These are phyloP conservation scores for Thielaviopsis euricoi DNA, from an alignment of 2,329 filamentous ascomycete genomes.

Conservation along the genomic window DNA sequence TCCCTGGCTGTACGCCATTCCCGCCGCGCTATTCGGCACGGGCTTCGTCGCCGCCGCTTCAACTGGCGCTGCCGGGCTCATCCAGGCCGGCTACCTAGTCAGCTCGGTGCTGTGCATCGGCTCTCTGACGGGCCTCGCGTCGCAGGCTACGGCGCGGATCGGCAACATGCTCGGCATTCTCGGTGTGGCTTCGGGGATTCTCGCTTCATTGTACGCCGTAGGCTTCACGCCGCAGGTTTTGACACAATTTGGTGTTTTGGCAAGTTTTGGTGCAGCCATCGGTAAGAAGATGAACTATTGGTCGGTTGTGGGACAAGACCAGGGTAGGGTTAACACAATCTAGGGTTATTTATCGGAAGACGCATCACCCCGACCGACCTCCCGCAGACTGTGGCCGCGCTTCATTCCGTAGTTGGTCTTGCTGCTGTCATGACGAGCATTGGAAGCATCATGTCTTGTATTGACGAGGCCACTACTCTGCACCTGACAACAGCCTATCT, in stretches of 20 bases:
- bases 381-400: constrained; percentile 73
- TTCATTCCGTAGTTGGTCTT: constrained; percentile 80
- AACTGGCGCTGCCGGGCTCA: constrained; percentile 67
- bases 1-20: constrained; percentile 70
- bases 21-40: constrained; percentile 60
- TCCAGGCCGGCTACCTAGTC: constrained; percentile 75
- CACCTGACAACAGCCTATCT: constrained; percentile 78
- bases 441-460: constrained; percentile 64
- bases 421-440: constrained; percentile 80
- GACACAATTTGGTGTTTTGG: constrained; percentile 63
- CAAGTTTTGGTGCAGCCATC: constrained; percentile 50
- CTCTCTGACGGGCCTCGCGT: constrained; percentile 66
- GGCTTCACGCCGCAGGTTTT: constrained; percentile 67
- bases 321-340: constrained; percentile 9
- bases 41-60: constrained; percentile 66
- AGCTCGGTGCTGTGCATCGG: constrained; percentile 74
- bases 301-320: too few relatives aligned
- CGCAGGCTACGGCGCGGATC: constrained; percentile 66
- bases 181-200: constrained; percentile 66
- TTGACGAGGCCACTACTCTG: constrained; percentile 54
- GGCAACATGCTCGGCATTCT: constrained; percentile 79
- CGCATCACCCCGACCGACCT: constrained; percentile 78
- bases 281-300: constrained; percentile 21
- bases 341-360: constrained; percentile 60
- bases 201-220: constrained; percentile 66